Evolutionary conservation across 192 early-diverging fungal genomes (phyloP).

Genomic region (Blastocladiella britannica): DNA sequence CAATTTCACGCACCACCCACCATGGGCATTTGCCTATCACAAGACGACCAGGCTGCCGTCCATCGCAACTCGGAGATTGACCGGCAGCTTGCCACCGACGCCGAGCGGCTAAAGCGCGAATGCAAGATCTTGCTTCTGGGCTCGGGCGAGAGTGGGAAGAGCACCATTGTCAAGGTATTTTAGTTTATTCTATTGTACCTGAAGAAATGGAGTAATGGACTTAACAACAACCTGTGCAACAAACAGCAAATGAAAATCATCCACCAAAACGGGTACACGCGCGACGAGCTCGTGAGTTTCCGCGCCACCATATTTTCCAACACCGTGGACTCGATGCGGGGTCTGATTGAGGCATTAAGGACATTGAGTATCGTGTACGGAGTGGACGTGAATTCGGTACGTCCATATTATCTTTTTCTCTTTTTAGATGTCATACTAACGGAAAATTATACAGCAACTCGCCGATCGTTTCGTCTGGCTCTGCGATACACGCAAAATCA

Average conservation of each 20-base stretch:
- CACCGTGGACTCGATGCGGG: slow-evolving; percentile 88
- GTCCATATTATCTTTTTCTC: too few species aligned
- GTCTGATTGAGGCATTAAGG: slow-evolving; percentile 83
- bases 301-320: slow-evolving; percentile 92
- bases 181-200: too few species aligned
- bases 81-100: not conserved
- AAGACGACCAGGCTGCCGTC: not conserved
- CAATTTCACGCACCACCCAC: too few species aligned
- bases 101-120: not conserved
- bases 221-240: too few species aligned
- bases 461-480: not conserved
- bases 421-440: too few species aligned
- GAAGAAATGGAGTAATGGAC: too few species aligned
- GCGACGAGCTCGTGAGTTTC: slow-evolving; percentile 77
- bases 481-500: not conserved
- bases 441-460: too few species aligned
- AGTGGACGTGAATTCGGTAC: too few species aligned
- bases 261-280: slow-evolving; percentile 80
- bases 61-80: not conserved
- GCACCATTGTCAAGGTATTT: slow-evolving; percentile 19
- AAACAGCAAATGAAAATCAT: slow-evolving; percentile 99
- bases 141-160: slow-evolving; percentile 25
- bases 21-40: not conserved
- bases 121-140: slow-evolving; percentile 4
- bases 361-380: too few species aligned